phyloP scores from a whole-genome alignment of 352 stramenopile species.

The Pythium volutum region DNA sequence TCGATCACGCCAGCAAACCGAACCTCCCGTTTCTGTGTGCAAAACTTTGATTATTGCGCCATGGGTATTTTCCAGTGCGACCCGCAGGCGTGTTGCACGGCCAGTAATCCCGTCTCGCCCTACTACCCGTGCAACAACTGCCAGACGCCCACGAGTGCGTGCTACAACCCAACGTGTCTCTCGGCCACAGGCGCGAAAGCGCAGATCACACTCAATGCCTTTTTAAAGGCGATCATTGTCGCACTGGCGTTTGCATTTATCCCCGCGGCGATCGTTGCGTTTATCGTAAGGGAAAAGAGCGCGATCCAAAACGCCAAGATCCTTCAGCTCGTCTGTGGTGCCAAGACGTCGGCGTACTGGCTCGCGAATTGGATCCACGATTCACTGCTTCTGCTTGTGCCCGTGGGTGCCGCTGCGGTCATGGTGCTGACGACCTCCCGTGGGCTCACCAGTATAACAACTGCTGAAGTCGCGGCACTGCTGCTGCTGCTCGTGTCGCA shows the following conservation, averaged over 20 bases:
- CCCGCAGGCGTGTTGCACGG: constrained; percentile 38
- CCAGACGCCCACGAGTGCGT: constrained; percentile 13
- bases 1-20: constrained; percentile 16
- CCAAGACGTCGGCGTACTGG: constrained; percentile 57
- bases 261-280: constrained; percentile 57
- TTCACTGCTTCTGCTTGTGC: constrained; percentile 34
- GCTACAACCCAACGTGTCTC: constrained; percentile 31
- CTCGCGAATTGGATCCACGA: constrained; percentile 58
- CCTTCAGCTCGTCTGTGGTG: constrained; percentile 60
- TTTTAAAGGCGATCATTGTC: constrained; percentile 53
- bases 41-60: constrained; percentile 37
- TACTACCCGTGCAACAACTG: constrained; percentile 48
- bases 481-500: constrained; percentile 41
- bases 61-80: constrained; percentile 49
- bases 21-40: constrained; percentile 27
- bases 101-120: constrained; percentile 33
- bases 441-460: constrained; percentile 38
- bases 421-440: constrained; percentile 10
- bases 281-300: constrained; percentile 62
- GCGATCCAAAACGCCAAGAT: constrained; percentile 61
- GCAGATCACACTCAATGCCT: constrained; percentile 60
- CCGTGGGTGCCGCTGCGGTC: constrained; percentile 32
- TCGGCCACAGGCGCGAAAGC: constrained; percentile 41
- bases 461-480: constrained; percentile 40
- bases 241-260: constrained; percentile 72